Percentiles rank a stretch among this genome's conserved stretches.
Conservation (phyloP, 345 rosid genomes). For the Turritis glabra region DNA sequence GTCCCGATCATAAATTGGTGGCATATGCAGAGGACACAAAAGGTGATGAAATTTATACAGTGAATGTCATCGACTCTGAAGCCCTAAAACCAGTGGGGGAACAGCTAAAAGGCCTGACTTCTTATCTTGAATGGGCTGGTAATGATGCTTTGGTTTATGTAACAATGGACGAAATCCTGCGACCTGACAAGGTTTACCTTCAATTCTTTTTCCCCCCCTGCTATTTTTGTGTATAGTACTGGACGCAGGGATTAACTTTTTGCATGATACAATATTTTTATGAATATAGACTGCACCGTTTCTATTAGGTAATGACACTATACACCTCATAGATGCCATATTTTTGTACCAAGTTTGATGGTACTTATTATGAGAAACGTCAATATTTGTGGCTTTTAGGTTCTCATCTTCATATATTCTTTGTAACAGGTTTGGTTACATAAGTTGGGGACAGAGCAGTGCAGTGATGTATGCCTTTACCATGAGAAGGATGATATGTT, state of each 20-base stretch:
- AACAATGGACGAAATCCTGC: slow-evolving; percentile 83
- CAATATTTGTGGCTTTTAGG: neutral
- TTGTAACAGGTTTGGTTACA: slow-evolving; percentile 80
- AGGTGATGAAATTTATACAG: slow-evolving; percentile 76
- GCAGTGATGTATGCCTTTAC: slow-evolving; percentile 72
- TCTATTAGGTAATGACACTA: neutral
- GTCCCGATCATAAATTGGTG: slow-evolving; percentile 73
- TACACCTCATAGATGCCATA: neutral
- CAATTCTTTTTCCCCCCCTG: neutral
- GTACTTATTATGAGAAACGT: neutral
- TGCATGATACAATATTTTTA: neutral
- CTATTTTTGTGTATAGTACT: neutral
- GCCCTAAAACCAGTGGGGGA: slow-evolving; percentile 47
- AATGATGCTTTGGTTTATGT: slow-evolving; percentile 72
- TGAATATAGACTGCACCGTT: neutral
- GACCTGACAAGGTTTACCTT: slow-evolving; percentile 77
- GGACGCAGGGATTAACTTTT: neutral
- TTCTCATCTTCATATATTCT: slow-evolving; percentile 16
- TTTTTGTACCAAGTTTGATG: neutral
- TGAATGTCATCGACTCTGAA: slow-evolving; percentile 70
- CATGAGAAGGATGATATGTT: slow-evolving; percentile 92
- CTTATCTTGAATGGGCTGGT: slow-evolving; percentile 73
- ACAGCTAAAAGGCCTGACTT: slow-evolving; percentile 61
- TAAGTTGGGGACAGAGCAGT: slow-evolving; percentile 74
- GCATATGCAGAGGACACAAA: slow-evolving; percentile 89